These are phyloP conservation scores for Botrytis fabae DNA, from an alignment of 2,329 filamentous ascomycete genomes.

Conservation along the genomic window DNA sequence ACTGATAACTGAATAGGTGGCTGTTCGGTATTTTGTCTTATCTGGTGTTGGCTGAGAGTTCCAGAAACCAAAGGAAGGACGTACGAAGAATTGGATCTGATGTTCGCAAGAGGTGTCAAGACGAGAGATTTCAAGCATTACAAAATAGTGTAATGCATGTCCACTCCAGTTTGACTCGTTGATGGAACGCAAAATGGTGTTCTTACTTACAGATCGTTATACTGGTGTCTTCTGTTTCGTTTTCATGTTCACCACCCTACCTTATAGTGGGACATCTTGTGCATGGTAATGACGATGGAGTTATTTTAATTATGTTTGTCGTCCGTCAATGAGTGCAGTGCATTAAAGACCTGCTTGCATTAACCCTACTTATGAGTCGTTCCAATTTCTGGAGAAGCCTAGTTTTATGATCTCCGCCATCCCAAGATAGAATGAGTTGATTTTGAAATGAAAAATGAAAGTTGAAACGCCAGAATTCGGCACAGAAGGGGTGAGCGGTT, in stretches of 20 bases:
- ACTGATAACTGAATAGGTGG: constrained; percentile 38
- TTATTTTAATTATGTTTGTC: neutral
- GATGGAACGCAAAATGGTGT: neutral
- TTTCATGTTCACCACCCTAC: neutral
- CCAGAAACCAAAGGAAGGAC: constrained; percentile 49
- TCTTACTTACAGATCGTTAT: neutral
- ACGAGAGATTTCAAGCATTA: constrained; percentile 40
- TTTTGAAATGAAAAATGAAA: neutral
- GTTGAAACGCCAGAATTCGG: neutral
- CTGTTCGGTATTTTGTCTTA: constrained; percentile 44
- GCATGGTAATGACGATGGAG: neutral
- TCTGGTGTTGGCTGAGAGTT: constrained; percentile 45
- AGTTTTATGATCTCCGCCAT: neutral
- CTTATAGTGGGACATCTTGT: neutral
- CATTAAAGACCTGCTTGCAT: neutral
- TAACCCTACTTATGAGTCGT: neutral
- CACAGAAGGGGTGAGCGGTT: neutral
- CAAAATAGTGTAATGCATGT: constrained; percentile 24
- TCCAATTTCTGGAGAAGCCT: neutral
- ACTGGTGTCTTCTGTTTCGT: neutral
- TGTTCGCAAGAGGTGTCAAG: constrained; percentile 45
- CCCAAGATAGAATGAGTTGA: neutral
- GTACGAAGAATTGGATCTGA: constrained; percentile 49
- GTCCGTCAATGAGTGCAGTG: neutral
- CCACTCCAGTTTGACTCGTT: neutral